These are phyloP conservation scores for Helichrysum umbraculigerum DNA, from an alignment of 129 eudicot genomes.

Conservation along the genomic window DNA sequence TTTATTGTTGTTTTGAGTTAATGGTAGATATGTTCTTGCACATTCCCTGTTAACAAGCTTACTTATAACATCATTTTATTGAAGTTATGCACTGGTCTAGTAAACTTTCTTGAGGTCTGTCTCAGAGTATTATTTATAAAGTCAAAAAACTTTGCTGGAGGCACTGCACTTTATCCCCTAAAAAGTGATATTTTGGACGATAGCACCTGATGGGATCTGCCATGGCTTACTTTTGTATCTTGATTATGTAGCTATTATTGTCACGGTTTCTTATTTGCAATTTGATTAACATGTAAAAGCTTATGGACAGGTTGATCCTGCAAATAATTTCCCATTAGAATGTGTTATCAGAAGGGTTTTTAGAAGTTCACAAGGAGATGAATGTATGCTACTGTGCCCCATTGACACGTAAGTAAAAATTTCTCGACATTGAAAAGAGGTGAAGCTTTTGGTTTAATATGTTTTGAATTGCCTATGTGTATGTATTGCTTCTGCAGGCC, in stretches of 20 bases:
- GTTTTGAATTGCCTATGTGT: background rate
- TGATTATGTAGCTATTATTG: background rate
- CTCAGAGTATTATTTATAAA: too few relatives aligned
- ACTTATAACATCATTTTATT: too few relatives aligned
- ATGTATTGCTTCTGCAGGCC: constrained; percentile 59
- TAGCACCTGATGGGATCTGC: background rate
- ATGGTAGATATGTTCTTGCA: background rate
- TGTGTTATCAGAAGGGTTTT: constrained; percentile 89
- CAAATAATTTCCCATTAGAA: constrained; percentile 78
- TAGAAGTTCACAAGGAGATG: constrained; percentile 80
- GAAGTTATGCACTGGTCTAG: too few relatives aligned
- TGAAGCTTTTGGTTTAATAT: constrained; percentile 1
- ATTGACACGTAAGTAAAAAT: constrained; percentile 78
- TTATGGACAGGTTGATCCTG: constrained; percentile 79
- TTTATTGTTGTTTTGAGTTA: background rate
- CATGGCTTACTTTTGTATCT: background rate
- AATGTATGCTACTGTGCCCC: constrained; percentile 91
- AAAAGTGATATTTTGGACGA: background rate
- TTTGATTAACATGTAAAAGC: constrained; percentile 22
- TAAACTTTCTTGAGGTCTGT: too few relatives aligned
- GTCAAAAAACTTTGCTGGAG: too few relatives aligned
- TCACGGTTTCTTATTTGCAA: constrained; percentile 2
- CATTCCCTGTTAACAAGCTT: background rate
- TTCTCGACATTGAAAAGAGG: background rate
- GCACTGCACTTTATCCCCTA: too few relatives aligned